Evolutionary conservation across 1,284 basidiomycete species (phyloP).

Genomic region (Mycosarcoma mackinlayi): DNA sequence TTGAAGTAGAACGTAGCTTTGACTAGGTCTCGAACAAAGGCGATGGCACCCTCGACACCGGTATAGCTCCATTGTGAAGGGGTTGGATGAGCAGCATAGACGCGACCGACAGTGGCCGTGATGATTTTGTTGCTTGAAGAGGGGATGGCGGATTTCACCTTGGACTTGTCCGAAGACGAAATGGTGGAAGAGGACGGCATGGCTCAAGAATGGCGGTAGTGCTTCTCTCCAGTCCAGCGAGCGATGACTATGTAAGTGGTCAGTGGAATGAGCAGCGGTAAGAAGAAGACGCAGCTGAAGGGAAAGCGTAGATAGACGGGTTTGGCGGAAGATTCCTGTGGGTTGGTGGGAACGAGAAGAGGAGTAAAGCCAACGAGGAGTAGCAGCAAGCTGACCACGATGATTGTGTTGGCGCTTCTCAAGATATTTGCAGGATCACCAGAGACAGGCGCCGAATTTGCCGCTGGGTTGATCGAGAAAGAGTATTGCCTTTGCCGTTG

Average conservation of each 20-base stretch:
- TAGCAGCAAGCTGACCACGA: constrained; percentile 27
- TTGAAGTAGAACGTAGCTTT: constrained; percentile 60
- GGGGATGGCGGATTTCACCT: constrained; percentile 63
- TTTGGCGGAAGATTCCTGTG: neutral
- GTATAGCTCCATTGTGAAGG: constrained; percentile 60
- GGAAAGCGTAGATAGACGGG: constrained; percentile 46
- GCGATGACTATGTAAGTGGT: constrained; percentile 62
- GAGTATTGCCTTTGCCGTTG: constrained; percentile 23
- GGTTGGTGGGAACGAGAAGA: constrained; percentile 7
- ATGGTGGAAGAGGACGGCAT: constrained; percentile 64
- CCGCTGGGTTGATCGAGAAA: constrained; percentile 20
- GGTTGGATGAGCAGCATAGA: constrained; percentile 59
- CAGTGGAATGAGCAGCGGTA: constrained; percentile 60
- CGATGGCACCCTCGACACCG: constrained; percentile 64
- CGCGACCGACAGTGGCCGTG: constrained; percentile 64
- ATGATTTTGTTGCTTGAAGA: constrained; percentile 65
- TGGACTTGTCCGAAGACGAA: constrained; percentile 64
- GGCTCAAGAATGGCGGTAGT: constrained; percentile 48
- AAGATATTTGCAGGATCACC: constrained; percentile 6
- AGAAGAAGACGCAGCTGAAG: constrained; percentile 51
- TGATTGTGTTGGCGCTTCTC: constrained; percentile 15
- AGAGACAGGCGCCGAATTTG: neutral
- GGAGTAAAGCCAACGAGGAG: constrained; percentile 17
- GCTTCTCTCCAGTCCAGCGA: constrained; percentile 62
- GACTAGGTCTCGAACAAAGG: constrained; percentile 58